Evolutionary conservation across 768 basidiomycete species (phyloP).

Genomic region (Pisolithus albus): DNA sequence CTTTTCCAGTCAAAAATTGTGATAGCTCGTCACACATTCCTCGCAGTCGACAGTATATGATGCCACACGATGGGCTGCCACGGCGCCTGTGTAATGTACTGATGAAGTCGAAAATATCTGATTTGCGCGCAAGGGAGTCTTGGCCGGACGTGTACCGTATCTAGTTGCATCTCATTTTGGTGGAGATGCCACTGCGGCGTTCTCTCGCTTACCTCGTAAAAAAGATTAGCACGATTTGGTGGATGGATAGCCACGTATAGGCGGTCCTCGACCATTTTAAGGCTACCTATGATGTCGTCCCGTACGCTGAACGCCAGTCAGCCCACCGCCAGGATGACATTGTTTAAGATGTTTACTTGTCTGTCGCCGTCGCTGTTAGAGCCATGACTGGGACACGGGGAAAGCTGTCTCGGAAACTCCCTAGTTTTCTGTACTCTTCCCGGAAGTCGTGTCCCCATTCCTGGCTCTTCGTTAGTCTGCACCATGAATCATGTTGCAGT

Average conservation of each 20-base stretch:
- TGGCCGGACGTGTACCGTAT: constrained; percentile 57
- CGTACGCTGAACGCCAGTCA: constrained; percentile 48
- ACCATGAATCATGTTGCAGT: not conserved
- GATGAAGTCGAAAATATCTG: constrained; percentile 62
- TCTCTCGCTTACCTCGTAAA: constrained; percentile 55
- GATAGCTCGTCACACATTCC: constrained; percentile 64
- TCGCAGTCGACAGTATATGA: constrained; percentile 71
- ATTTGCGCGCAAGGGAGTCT: constrained; percentile 49
- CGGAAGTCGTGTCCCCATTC: constrained; percentile 87
- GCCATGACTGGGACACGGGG: constrained; percentile 79
- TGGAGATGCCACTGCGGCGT: not conserved
- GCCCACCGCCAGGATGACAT: not conserved
- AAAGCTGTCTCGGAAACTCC: constrained; percentile 60
- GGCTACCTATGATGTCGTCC: constrained; percentile 59
- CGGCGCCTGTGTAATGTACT: constrained; percentile 52
- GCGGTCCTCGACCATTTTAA: constrained; percentile 50
- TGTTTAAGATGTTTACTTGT: constrained; percentile 38
- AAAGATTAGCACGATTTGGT: constrained; percentile 75
- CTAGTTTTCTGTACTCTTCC: constrained; percentile 64
- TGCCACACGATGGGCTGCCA: constrained; percentile 56
- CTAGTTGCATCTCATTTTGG: constrained; percentile 25
- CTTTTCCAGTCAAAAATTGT: constrained; percentile 54
- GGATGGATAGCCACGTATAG: constrained; percentile 66
- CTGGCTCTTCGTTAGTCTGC: constrained; percentile 26
- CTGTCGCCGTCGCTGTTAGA: constrained; percentile 76